Conservation (phyloP, 2,329 filamentous ascomycete species). For the Fusarium compactum region DNA sequence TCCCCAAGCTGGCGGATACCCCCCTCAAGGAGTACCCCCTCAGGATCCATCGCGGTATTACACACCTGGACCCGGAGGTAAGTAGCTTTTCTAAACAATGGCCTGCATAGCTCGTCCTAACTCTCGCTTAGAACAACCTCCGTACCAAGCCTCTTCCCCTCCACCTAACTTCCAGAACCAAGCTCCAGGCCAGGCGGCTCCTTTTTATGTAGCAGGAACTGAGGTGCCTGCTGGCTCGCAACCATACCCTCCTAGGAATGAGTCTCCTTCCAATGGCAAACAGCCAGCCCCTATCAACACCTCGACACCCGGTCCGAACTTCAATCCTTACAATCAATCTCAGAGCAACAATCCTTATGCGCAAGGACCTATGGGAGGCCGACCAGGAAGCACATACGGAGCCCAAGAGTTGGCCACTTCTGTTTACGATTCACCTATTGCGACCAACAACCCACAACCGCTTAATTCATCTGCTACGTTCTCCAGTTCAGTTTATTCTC, state of each 20-base stretch:
- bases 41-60: conserved; percentile 78
- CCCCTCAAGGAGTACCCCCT: conserved; percentile 57
- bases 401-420: conserved; percentile 84
- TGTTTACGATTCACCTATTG: conserved; percentile 79
- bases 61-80: conserved; percentile 65
- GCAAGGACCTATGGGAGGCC: conserved; percentile 60
- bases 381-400: conserved; percentile 76
- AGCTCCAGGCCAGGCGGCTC: conserved; percentile 63
- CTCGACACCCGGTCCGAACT: conserved; percentile 61
- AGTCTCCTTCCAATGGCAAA: conserved; percentile 62
- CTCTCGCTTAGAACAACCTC: conserved; percentile 55
- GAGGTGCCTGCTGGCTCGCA: conserved; percentile 63
- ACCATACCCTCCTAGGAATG: conserved; percentile 65
- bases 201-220: conserved; percentile 74
- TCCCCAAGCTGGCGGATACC: conserved; percentile 54
- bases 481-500: conserved; percentile 61
- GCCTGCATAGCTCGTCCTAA: conserved; percentile 22
- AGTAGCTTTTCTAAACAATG: conserved; percentile 4
- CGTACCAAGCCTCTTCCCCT: conserved; percentile 62
- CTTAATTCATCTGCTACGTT: conserved; percentile 57
- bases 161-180: conserved; percentile 69
- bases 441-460: conserved; percentile 59
- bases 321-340: conserved; percentile 59
- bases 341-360: conserved; percentile 55
- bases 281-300: conserved; percentile 65